Evolutionary conservation across 2,329 filamentous ascomycete species (phyloP), one percentile per base, ranked within the genome.

Genomic region (Pezicula radicicola): DNA sequence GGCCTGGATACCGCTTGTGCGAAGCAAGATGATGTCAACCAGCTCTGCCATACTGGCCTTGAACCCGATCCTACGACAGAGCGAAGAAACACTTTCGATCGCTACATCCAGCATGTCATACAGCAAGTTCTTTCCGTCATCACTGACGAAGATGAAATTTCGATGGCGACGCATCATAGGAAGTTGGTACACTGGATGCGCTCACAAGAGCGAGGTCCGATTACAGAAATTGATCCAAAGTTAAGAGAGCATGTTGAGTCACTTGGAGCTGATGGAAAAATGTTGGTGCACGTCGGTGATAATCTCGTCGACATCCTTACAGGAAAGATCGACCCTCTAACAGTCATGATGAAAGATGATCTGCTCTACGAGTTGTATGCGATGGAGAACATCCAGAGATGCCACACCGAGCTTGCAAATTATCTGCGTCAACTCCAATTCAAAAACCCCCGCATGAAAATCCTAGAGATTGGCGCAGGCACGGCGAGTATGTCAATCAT

Each of bases 401-500:
- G 37, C 13, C 37, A 40, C 15, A 6, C 12, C 9, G 12, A 40
- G n/a, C 37, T 40, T 40, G 37, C 37, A 4, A 13, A 40, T 4
- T 40, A 40, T 16, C 4, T 40, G 3, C 37, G 37, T 18, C 37
- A 15, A n/a, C 37, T 40, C 19, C 37, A 40, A n/a, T 42, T 42
- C 40, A 42, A 42, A 12, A 42, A 42, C 16, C 40, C 40, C 2
- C 6, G 16, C 3, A 42, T 47, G 44, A 35, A 35, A 18, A 19
- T 47, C 9, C 44, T 47, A 19, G 44, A 47, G 21, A 47, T 47
- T 19, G 44, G 44, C 3, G 44, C 44, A 19, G 44, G 44, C 8
- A 47, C 44, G 4, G 44, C 25, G 13, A 18, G 44, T 13, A 46
- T 18, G 9, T 30, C 44, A 30, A 30, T 40, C 13, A 13, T n/a